phyloP scores from a whole-genome alignment of 345 rosid genomes.

The Eucalyptus polybractea region DNA sequence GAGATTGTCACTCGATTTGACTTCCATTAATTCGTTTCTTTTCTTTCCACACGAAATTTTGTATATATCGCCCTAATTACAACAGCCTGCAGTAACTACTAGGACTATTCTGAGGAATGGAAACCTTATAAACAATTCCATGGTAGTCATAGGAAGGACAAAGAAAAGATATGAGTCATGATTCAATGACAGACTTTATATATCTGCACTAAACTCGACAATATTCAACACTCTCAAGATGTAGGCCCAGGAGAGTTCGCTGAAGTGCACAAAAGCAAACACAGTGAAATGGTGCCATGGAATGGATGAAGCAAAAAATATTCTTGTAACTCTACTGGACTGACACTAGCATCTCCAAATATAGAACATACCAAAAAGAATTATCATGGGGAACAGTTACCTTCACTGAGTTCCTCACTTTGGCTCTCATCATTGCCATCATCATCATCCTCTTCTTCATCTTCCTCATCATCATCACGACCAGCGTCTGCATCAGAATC shows the following conservation, averaged over 20 bases:
- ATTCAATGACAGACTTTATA: neutral
- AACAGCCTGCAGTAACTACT: neutral
- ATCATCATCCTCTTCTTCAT: slow-evolving; percentile 12
- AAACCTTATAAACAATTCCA: neutral
- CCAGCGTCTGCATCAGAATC: slow-evolving; percentile 22
- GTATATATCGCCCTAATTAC: neutral
- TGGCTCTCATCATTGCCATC: slow-evolving; percentile 19
- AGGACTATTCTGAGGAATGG: neutral
- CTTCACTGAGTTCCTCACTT: slow-evolving; percentile 35
- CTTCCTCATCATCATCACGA: slow-evolving; percentile 15
- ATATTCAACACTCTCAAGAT: neutral
- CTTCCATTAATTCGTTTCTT: neutral
- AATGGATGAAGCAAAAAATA: neutral
- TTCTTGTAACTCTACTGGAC: neutral
- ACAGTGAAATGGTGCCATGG: neutral
- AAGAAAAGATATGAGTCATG: neutral
- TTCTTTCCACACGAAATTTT: neutral
- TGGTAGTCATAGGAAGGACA: neutral
- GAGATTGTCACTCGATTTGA: neutral
- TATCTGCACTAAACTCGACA: neutral
- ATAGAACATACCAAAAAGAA: neutral
- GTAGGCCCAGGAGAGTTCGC: neutral
- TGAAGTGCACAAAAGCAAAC: neutral
- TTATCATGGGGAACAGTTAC: slow-evolving; percentile 1
- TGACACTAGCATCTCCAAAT: neutral